phyloP scores from a whole-genome alignment of 139 green algal species.

The Chlamydomonas asymmetrica region DNA sequence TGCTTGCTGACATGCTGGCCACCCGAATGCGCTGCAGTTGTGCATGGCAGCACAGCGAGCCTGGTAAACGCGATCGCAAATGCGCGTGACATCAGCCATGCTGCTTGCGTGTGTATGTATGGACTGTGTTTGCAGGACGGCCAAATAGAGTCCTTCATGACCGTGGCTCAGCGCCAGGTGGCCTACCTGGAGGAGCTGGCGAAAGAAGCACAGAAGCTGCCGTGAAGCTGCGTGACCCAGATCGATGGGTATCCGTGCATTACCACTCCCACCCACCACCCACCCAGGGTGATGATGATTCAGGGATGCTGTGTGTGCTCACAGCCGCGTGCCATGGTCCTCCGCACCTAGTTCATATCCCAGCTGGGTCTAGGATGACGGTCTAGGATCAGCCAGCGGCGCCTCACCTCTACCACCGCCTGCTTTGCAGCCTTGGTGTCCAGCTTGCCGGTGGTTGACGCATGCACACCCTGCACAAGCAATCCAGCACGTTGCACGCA shows the following conservation, averaged over 20 bases:
- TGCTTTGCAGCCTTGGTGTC: slow-evolving; percentile 33
- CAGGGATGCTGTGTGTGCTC: background rate
- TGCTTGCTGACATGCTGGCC: no score
- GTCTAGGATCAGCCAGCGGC: background rate
- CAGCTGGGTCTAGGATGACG: background rate
- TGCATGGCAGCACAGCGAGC: background rate
- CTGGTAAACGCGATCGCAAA: no score
- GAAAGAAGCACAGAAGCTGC: slow-evolving; percentile 9
- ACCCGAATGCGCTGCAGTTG: background rate
- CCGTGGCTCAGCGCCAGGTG: slow-evolving; percentile 33
- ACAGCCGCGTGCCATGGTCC: background rate
- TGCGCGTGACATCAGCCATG: no score
- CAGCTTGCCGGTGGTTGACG: background rate
- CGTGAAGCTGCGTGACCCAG: background rate
- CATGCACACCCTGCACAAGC: slow-evolving; percentile 1
- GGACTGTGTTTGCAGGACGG: slow-evolving; percentile 16
- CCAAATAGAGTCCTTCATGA: slow-evolving; percentile 36
- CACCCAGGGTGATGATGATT: background rate
- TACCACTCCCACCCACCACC: no score
- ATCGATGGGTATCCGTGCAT: no score
- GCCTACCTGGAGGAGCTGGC: slow-evolving; percentile 25
- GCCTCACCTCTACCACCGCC: slow-evolving; percentile 16
- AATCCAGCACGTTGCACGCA: background rate
- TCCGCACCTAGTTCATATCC: background rate
- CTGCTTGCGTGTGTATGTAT: background rate